phyloP scores from a whole-genome alignment of 306 rosid species.

The Chamaecrista fasciculata region DNA sequence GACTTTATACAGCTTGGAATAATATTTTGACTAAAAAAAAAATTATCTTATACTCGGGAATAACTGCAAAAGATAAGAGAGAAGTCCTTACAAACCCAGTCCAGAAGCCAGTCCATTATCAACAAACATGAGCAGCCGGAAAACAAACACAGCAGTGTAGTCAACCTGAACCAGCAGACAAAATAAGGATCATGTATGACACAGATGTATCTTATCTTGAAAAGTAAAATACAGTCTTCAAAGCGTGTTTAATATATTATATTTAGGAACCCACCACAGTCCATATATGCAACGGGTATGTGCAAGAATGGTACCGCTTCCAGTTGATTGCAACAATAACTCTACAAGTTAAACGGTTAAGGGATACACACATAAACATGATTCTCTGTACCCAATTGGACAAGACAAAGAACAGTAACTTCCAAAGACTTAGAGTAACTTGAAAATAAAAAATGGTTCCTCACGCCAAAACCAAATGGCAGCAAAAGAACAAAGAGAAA shows the following conservation, averaged over 20 bases:
- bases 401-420: not conserved
- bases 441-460: not conserved
- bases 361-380: constrained; percentile 1
- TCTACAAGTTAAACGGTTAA: constrained; percentile 42
- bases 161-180: constrained; percentile 54
- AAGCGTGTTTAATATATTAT: not conserved
- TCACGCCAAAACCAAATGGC: not conserved
- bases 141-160: constrained; percentile 63
- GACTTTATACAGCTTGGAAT: not conserved
- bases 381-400: not conserved
- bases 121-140: constrained; percentile 79
- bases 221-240: not conserved
- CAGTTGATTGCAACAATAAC: constrained; percentile 72
- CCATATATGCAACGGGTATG: constrained; percentile 79
- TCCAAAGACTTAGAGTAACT: not conserved
- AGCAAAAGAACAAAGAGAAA: not conserved
- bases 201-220: not conserved
- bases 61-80: constrained; percentile 30
- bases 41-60: not conserved
- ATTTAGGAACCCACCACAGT: constrained; percentile 58
- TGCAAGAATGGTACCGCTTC: constrained; percentile 67
- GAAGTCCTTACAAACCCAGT: constrained; percentile 83
- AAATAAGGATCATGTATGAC: not conserved
- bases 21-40: constrained; percentile 4
- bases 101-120: constrained; percentile 87